These are phyloP conservation scores for Solanum stenotomum DNA, from an alignment of 257 asterid genomes.

Conservation along the genomic window DNA sequence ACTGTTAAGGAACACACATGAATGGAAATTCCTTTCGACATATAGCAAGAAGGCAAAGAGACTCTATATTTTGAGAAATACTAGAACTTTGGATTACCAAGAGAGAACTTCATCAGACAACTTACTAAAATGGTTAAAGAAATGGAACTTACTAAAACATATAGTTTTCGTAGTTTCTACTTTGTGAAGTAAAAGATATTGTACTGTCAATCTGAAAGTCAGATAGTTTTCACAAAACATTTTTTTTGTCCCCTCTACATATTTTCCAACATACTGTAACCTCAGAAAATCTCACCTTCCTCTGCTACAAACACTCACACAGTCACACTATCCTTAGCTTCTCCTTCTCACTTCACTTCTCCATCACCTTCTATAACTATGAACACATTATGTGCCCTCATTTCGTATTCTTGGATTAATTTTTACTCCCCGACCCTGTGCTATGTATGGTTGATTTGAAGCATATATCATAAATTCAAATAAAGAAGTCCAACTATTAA, in stretches of 20 bases:
- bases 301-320: not conserved
- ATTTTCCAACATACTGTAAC: not conserved
- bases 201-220: not conserved
- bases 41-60: not conserved
- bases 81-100: not conserved
- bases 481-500: not conserved
- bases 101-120: not conserved
- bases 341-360: not conserved
- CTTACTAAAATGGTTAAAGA: not conserved
- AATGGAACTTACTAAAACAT: not conserved
- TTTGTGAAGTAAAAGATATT: not conserved
- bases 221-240: not conserved
- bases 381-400: not conserved
- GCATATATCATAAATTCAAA: not conserved
- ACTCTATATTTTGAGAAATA: not conserved
- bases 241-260: not conserved
- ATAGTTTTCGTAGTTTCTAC: not conserved
- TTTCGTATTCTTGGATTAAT: not conserved
- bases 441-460: not conserved
- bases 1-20: not conserved
- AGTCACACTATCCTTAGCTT: not conserved
- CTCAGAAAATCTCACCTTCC: not conserved
- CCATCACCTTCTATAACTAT: not conserved
- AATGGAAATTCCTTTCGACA: not conserved
- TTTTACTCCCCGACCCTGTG: not conserved